Conservation (phyloP, 371 early-diverging fungal genomes). For the Rhizopus delemar region DNA sequence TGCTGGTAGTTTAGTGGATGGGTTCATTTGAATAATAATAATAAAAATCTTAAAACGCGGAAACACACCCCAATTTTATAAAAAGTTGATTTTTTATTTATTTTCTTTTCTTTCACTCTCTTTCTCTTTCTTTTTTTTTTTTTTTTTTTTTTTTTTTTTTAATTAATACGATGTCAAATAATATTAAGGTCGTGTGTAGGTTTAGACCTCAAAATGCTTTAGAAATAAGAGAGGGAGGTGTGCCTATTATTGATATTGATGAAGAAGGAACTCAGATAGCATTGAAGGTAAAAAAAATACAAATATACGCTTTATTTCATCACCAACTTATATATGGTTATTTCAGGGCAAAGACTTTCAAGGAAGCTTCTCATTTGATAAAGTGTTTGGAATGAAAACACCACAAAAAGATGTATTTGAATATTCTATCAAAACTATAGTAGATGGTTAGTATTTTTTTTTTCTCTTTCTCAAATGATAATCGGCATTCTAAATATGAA, state of each 20-base stretch:
- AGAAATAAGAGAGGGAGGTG: conserved; percentile 87
- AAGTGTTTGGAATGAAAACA: conserved; percentile 82
- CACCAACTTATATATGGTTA: neutral
- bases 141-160: conserved; percentile 10
- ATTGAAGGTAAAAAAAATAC: conserved; percentile 55
- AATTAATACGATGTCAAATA: conserved; percentile 53
- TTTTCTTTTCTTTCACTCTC: conserved; percentile 5
- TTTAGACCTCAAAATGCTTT: conserved; percentile 93
- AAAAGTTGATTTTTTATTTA: conserved; percentile 18
- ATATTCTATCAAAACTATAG: conserved; percentile 84
- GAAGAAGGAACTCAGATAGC: conserved; percentile 76
- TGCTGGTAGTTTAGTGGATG: neutral
- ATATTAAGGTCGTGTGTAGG: conserved; percentile 94
- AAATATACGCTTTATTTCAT: neutral
- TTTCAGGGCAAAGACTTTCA: conserved; percentile 82
- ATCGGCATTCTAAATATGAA: neutral
- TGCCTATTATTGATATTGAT: conserved; percentile 77
- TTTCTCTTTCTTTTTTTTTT: conserved; percentile 20
- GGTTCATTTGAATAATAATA: conserved; percentile 6
- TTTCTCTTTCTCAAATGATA: neutral
- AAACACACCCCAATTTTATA: conserved; percentile 12
- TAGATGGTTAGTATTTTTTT: conserved; percentile 72
- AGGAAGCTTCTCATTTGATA: conserved; percentile 86
- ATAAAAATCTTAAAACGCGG: conserved; percentile 6
- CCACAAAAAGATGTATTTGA: conserved; percentile 85